Base-by-base conservation (phyloP, 2,329 filamentous ascomycete genomes). In the Albophoma yamanashiensis region DNA sequence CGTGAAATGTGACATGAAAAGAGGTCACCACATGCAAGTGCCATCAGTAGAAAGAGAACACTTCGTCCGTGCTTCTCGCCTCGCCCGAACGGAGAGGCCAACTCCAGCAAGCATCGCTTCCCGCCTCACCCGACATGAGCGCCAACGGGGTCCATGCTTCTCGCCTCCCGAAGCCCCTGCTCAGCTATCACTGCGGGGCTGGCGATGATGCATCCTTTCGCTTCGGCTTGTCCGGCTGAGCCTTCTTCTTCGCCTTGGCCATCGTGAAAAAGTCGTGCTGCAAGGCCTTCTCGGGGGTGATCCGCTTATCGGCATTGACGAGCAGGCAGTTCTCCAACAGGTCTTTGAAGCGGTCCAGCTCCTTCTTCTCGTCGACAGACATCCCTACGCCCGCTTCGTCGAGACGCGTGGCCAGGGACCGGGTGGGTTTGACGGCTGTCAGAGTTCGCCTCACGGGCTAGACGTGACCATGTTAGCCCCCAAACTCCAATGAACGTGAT, bases 301-400 rank as follows among this genome's bases (percentile, higher is more conserved):
- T 89, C 63, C 94, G 84, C 79, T 95, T 96, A 72, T 96, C 92
- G 0, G 93, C 91, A 70, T 97, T 96, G 64, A 97, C 81, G 61
- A 88, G 86, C 64, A 99, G 79, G 71, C 92, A 97, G 59, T 89
- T 88, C 69, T 96, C 92, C 60, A 99, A 76, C 56, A 99, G 77
- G 73, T 97, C 92, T 66, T 91, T 81, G 73, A 99, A 96, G 58
- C 88, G 80, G 61, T 88, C 87, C 63, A 97, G 77, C 67, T 97
- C 91, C 71, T 87, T 89, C 45, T 83, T 78, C 72, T 94, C 91
- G 12, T 79, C 78, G 63, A 92, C 88, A 57, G 80, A 85, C 79
- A 96, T 87, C 58, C 86, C 88, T 60, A 84, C 85, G 7, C 87
- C 87, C 27, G 87, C 89, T 62, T 87, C 86, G 71, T 89, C 80